A percentile compares a stretch with the other conserved stretches of the same genome.
These are phyloP conservation scores for Cladosporium sp. DNA, from an alignment of 2,329 filamentous ascomycete genomes.

Conservation along the genomic window DNA sequence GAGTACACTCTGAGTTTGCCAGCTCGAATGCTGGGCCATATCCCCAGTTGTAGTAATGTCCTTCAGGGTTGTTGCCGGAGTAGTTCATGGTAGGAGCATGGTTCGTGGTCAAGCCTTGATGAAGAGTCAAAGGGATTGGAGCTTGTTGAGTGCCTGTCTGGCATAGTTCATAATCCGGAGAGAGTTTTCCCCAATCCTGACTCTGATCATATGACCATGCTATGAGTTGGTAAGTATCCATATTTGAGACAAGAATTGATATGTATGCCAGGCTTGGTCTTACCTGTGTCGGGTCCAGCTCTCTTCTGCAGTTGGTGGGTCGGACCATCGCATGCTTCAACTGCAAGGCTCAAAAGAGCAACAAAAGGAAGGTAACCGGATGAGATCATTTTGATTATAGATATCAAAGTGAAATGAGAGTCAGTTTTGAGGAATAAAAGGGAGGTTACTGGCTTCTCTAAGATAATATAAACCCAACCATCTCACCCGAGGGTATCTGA, in stretches of 20 bases:
- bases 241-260: too few species aligned
- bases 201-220: conserved; percentile 20
- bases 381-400: too few species aligned
- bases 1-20: conserved; percentile 23
- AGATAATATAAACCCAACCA: too few species aligned
- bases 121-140: conserved; percentile 42
- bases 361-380: too few species aligned
- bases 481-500: too few species aligned
- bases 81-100: conserved; percentile 43
- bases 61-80: conserved; percentile 29
- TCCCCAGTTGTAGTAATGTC: conserved; percentile 46
- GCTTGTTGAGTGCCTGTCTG: conserved; percentile 49
- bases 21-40: conserved; percentile 45
- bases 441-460: too few species aligned
- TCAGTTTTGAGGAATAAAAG: too few species aligned
- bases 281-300: neutral
- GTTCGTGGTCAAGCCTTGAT: conserved; percentile 37
- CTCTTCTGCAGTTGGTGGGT: conserved; percentile 3
- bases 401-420: too few species aligned
- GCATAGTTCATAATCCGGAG: conserved; percentile 39
- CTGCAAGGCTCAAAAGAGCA: conserved; percentile 1
- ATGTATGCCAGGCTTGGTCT: too few species aligned
- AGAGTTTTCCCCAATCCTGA: conserved; percentile 20
- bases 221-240: too few species aligned
- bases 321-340: neutral